Evolutionary conservation across 2,329 filamentous ascomycete genomes (phyloP).

Genomic region (Aspergillus latus): DNA sequence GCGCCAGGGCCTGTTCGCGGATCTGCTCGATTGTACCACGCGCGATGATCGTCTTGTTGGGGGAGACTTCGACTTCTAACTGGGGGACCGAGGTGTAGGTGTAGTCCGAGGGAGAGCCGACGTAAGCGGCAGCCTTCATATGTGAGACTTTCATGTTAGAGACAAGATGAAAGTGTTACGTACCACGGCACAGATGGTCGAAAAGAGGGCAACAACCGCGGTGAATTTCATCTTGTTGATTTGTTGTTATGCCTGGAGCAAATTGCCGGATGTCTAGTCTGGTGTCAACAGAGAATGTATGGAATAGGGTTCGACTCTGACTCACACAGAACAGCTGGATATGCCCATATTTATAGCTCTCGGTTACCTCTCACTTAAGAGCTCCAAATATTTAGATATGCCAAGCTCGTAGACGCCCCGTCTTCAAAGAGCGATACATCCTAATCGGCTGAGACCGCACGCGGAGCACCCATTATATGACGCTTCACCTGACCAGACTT

Average conservation of each 20-base stretch:
- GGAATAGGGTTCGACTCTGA: no score
- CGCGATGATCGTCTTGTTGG: neutral
- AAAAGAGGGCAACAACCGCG: neutral
- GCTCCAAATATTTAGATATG: no score
- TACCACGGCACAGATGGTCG: neutral
- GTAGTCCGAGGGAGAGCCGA: neutral
- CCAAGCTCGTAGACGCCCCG: no score
- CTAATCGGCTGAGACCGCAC: no score
- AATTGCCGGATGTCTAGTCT: no score
- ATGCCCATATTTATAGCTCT: no score
- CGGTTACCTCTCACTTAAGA: no score
- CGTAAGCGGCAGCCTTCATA: neutral
- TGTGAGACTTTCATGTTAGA: neutral
- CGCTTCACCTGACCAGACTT: no score
- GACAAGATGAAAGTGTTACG: neutral
- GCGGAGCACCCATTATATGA: no score
- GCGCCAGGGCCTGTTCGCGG: neutral
- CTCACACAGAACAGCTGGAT: no score
- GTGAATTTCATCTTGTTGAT: neutral
- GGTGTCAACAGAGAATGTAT: no score
- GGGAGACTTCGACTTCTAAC: neutral
- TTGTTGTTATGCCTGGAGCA: neutral
- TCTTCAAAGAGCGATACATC: no score
- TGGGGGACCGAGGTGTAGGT: neutral
- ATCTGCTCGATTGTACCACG: neutral